phyloP scores from a whole-genome alignment of 139 green algal species.

The Chloropicon primus region DNA sequence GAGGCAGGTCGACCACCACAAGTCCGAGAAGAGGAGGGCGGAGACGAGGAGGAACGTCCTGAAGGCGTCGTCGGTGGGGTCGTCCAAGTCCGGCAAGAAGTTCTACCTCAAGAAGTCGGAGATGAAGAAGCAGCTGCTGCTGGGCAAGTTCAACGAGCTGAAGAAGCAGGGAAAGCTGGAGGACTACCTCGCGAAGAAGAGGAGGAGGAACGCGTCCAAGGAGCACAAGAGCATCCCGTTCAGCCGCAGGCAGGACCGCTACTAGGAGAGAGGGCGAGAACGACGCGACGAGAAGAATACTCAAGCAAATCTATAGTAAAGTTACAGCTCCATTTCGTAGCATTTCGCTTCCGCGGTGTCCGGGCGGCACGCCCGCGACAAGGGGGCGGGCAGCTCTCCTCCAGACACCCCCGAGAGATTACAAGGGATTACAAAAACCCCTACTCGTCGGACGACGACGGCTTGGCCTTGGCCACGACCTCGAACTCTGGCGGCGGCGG shows the following conservation, averaged over 20 bases:
- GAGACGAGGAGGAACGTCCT: not conserved
- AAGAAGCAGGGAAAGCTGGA: slow-evolving; percentile 4
- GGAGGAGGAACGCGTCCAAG: slow-evolving; percentile 4
- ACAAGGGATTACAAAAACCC: not conserved
- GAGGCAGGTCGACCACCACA: not conserved
- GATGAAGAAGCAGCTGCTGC: slow-evolving; percentile 2
- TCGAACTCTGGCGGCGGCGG: not conserved
- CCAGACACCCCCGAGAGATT: not conserved
- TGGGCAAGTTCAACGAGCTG: slow-evolving; percentile 10
- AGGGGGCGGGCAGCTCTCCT: not conserved
- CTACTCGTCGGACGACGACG: not conserved
- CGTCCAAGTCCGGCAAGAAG: slow-evolving; percentile 1
- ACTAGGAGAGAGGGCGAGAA: too few relatives aligned
- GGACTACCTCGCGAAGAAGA: slow-evolving; percentile 9
- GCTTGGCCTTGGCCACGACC: not conserved
- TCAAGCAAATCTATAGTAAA: too few relatives aligned
- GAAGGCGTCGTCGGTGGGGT: too few relatives aligned
- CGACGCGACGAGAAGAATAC: too few relatives aligned
- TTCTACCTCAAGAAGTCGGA: slow-evolving; percentile 7
- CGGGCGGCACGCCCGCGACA: not conserved
- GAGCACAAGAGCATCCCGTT: slow-evolving; percentile 3
- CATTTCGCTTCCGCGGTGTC: too few relatives aligned
- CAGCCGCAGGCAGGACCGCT: not conserved
- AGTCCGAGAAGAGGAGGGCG: not conserved
- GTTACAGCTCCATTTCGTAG: too few relatives aligned